Percentiles rank a stretch among this genome's conserved stretches.
phyloP scores from a whole-genome alignment of 352 stramenopile species.

The Globisporangium carolinianum region DNA sequence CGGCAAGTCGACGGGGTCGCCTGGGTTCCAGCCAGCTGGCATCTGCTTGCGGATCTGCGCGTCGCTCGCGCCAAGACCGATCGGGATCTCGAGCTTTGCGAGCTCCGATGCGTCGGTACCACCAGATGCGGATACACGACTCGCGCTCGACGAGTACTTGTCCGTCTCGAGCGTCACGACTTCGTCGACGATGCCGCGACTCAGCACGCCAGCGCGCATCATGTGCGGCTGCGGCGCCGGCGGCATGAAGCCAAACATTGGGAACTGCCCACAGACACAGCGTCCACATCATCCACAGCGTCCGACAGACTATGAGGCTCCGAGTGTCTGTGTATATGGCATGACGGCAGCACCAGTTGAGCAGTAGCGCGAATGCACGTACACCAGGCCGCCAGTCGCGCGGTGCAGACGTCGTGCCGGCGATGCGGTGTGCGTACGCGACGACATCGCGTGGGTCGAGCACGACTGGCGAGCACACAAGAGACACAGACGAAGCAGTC shows the following conservation, averaged over 20 bases:
- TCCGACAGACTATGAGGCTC: too few species aligned
- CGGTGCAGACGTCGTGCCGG: conserved; percentile 63
- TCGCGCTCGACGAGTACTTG: conserved; percentile 51
- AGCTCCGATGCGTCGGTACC: conserved; percentile 20
- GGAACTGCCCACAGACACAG: conserved; percentile 32
- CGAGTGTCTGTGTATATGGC: too few species aligned
- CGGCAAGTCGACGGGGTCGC: conserved; percentile 72
- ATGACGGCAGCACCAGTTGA: background rate
- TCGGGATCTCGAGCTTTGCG: conserved; percentile 52
- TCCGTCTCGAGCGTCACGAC: conserved; percentile 67
- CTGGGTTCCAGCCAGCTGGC: conserved; percentile 69
- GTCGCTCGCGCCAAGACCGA: conserved; percentile 60
- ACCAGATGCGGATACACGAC: background rate
- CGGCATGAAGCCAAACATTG: conserved; percentile 85
- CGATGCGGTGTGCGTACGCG: conserved; percentile 77
- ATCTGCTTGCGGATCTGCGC: conserved; percentile 73
- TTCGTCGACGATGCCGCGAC: conserved; percentile 70
- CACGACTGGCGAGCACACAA: conserved; percentile 25
- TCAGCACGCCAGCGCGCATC: conserved; percentile 80
- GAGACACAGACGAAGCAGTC: background rate
- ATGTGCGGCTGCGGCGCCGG: conserved; percentile 79
- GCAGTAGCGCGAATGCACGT: conserved; percentile 9
- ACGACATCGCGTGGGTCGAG: conserved; percentile 65
- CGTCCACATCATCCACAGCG: too few species aligned
- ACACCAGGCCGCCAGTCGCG: conserved; percentile 74